Evolutionary conservation across 495 filamentous ascomycete genomes (phyloP), one percentile per base, ranked within the genome.

Genomic region (Aspergillus nanangensis): DNA sequence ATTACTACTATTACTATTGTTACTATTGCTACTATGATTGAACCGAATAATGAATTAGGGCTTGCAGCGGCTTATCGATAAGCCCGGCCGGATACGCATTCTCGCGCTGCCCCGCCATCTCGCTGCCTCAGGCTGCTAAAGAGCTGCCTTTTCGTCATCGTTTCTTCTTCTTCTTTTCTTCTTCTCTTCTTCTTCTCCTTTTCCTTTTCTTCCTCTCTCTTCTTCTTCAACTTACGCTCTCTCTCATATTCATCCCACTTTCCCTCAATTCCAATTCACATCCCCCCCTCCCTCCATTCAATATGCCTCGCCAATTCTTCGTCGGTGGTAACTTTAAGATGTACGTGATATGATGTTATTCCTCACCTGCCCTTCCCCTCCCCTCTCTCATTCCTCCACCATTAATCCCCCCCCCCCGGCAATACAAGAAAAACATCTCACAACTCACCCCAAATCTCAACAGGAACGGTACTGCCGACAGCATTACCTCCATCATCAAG

Each of bases 301-400:
- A 57, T 37, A 96, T 95, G 90, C 76, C 82, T 74, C 92, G 93
- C 77, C 86, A 90, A 83, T 98, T 96, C 80, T 96, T 98, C 74
- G 89, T 98, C 65, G 93, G 93, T 67, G 93, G 93, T 63, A 98
- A 97, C 82, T 97, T 97, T 79, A 98, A 98, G 78, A 96, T 95
- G 90, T 92, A 66, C 43, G 78, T 71, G 20, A n/a, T n/a, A n/a
- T n/a, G n/a, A n/a, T n/a, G n/a, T n/a, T n/a, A n/a, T n/a, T n/a
- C n/a, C n/a, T n/a, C n/a, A n/a, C n/a, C n/a, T n/a, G n/a, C n/a
- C n/a, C n/a, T n/a, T n/a, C n/a, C n/a, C n/a, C n/a, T n/a, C n/a
- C n/a, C 44, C 42, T 36, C 52, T 50, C 44, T 36, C 35, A 52
- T 36, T 34, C 51, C 41, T 51, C 40, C 54, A 51, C 57, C 45